A percentile compares a stretch with the other conserved stretches of the same genome.
phyloP scores from a whole-genome alignment of 2,329 filamentous ascomycete genomes.

The Esteya vermicola region DNA sequence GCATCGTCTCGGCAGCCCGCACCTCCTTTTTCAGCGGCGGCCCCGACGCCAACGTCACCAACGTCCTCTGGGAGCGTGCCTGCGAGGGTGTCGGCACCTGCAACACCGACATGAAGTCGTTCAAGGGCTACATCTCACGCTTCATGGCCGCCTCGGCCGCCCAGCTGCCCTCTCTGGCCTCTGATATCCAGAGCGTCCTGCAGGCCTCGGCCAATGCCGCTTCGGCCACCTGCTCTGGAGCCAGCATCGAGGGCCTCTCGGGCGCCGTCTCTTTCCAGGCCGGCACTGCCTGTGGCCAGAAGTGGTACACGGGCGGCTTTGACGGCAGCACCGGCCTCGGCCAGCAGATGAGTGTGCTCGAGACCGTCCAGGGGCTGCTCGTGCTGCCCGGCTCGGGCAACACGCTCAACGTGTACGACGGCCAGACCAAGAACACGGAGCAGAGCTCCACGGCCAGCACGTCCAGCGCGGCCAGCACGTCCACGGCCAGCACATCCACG shows the following conservation, averaged over 20 bases:
- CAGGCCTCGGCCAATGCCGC: conserved; percentile 39
- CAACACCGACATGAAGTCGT: conserved; percentile 49
- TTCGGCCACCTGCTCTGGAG: conserved; percentile 40
- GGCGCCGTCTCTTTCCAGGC: too few species aligned
- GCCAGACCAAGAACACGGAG: neutral
- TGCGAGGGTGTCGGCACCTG: conserved; percentile 46
- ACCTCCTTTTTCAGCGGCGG: conserved; percentile 1
- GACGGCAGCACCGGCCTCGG: conserved; percentile 43
- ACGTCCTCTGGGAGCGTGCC: conserved; percentile 52
- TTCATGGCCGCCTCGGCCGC: conserved; percentile 46
- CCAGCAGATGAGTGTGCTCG: conserved; percentile 51
- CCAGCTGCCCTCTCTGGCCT: conserved; percentile 39
- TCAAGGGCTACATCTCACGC: conserved; percentile 53
- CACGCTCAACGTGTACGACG: neutral
- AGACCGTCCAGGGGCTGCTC: conserved; percentile 47
- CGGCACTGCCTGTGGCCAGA: conserved; percentile 42
- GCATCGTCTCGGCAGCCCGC: conserved; percentile 33
- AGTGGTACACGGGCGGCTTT: conserved; percentile 45
- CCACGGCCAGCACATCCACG: neutral
- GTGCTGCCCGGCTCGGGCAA: conserved; percentile 7
- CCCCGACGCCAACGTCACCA: conserved; percentile 33
- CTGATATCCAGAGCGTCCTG: conserved; percentile 33
- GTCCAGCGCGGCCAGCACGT: neutral
- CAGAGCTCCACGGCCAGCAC: neutral
- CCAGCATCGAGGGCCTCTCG: conserved; percentile 10